A percentile compares a stretch with the other conserved stretches of the same genome.
These are phyloP conservation scores for Ophiostoma triangulosporum DNA, from an alignment of 2,329 filamentous ascomycete species.

Conservation along the genomic window DNA sequence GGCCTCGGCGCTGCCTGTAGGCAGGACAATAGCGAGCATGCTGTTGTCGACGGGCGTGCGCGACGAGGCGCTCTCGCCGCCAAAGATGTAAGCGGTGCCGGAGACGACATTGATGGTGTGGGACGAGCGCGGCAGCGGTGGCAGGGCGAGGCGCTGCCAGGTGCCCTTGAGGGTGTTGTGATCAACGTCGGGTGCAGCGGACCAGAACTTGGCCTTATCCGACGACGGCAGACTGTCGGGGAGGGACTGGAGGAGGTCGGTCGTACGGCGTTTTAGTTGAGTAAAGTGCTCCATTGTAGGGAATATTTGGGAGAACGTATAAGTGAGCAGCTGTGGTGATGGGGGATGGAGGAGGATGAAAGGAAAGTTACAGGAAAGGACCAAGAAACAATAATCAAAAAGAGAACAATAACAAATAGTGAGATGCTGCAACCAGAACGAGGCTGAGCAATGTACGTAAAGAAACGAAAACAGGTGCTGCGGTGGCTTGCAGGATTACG, in stretches of 20 bases:
- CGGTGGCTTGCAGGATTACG: not conserved
- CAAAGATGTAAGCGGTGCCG: conserved; percentile 51
- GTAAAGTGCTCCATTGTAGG: conserved; percentile 37
- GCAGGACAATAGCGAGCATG: conserved; percentile 52
- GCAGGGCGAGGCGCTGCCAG: conserved; percentile 44
- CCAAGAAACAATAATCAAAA: not conserved
- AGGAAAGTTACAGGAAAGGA: not conserved
- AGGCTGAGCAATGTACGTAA: too few relatives aligned
- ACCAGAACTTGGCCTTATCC: conserved; percentile 6
- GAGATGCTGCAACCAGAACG: too few relatives aligned
- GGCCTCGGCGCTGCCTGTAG: conserved; percentile 40
- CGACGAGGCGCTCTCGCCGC: conserved; percentile 49
- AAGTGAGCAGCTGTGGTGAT: not conserved
- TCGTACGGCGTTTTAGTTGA: conserved; percentile 40
- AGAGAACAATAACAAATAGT: too few relatives aligned
- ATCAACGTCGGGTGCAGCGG: not conserved
- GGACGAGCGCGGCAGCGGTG: conserved; percentile 55
- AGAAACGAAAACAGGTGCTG: too few relatives aligned
- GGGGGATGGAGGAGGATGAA: not conserved
- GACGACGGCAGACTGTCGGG: conserved; percentile 29
- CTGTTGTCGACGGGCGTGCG: conserved; percentile 56
- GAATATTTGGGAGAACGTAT: not conserved
- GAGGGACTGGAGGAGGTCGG: conserved; percentile 36
- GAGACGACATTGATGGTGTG: conserved; percentile 52
- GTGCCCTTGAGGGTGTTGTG: conserved; percentile 34